Evolutionary conservation across 768 basidiomycete species (phyloP).

Genomic region (Agaricus sinodeliciosus): DNA sequence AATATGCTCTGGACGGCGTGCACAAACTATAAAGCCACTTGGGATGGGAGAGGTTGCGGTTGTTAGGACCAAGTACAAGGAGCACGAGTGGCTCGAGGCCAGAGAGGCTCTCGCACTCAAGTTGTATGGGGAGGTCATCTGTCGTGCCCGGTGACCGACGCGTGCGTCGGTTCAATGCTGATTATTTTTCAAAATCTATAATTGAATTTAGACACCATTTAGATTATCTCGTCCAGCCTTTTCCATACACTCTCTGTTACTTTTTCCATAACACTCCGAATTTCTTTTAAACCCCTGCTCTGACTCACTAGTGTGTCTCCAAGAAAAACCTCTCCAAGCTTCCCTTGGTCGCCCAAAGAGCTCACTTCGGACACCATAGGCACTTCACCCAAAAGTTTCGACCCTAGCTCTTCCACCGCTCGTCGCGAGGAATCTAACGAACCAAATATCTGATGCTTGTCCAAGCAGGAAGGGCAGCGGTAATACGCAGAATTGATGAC

Average conservation of each 20-base stretch:
- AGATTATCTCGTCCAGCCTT: neutral
- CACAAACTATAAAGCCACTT: constrained; percentile 74
- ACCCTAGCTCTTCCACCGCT: constrained; percentile 1
- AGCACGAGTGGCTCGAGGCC: constrained; percentile 86
- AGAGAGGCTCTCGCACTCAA: constrained; percentile 81
- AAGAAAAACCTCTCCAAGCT: constrained; percentile 5
- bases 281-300: neutral
- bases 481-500: constrained; percentile 87
- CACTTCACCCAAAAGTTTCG: constrained; percentile 1
- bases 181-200: no score
- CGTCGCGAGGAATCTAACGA: neutral
- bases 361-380: constrained; percentile 8
- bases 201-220: no score
- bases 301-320: neutral
- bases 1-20: constrained; percentile 78
- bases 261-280: constrained; percentile 3
- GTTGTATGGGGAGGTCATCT: constrained; percentile 81
- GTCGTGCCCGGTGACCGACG: constrained; percentile 50
- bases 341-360: neutral
- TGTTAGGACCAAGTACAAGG: constrained; percentile 62
- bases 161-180: neutral
- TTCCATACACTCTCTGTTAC: neutral
- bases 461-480: constrained; percentile 42
- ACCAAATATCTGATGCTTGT: no score
- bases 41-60: constrained; percentile 92